Percentiles rank a stretch among this genome's conserved stretches.
Conservation (phyloP, 2,329 filamentous ascomycete species). For the Monosporascus sp. region DNA sequence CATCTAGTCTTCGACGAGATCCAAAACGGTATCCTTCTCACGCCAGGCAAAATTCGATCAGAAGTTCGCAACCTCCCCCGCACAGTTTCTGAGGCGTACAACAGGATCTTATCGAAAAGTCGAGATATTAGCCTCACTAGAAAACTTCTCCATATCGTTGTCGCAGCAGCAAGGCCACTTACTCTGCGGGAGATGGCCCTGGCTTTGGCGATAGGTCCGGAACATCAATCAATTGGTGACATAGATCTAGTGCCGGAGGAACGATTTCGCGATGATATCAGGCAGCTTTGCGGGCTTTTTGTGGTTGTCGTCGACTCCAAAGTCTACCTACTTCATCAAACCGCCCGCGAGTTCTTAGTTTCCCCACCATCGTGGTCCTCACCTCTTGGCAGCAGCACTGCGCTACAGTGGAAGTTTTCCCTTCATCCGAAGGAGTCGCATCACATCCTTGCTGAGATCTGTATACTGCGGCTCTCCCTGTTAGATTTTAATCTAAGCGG, state of each 20-base stretch:
- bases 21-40: constrained; percentile 6
- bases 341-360: constrained; percentile 33
- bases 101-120: constrained; percentile 28
- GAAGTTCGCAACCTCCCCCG: constrained; percentile 12
- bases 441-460: constrained; percentile 5
- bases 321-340: constrained; percentile 35
- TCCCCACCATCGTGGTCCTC: background rate
- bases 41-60: no score
- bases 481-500: constrained; percentile 1
- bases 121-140: constrained; percentile 16
- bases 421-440: constrained; percentile 2
- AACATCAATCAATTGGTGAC: no score
- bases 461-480: constrained; percentile 1
- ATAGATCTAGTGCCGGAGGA: constrained; percentile 1
- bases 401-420: constrained; percentile 7
- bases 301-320: constrained; percentile 25
- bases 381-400: background rate
- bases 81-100: constrained; percentile 28
- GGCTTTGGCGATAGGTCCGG: constrained; percentile 7
- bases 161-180: constrained; percentile 28
- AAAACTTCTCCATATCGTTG: constrained; percentile 30
- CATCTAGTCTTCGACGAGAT: constrained; percentile 16
- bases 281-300: constrained; percentile 31
- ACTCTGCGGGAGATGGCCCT: constrained; percentile 28
- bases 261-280: constrained; percentile 14